phyloP scores from a whole-genome alignment of 805 yeast species.

The Hanseniaspora clermontiae region DNA sequence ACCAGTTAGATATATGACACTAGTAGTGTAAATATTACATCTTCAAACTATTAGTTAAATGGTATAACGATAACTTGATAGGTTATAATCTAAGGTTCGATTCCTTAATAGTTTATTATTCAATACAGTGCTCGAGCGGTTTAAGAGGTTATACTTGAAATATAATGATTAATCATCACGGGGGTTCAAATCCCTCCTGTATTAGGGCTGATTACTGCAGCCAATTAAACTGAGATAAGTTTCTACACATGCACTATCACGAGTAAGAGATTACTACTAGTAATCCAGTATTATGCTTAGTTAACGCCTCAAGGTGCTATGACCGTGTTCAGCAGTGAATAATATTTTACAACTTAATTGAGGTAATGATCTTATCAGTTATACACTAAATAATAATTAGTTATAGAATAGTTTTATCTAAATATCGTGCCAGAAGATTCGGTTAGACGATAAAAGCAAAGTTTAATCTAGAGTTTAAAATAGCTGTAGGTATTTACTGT shows the following conservation, averaged over 20 bases:
- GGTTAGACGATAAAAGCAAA: constrained; percentile 9
- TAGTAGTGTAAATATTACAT: not conserved
- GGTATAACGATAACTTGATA: constrained; percentile 1
- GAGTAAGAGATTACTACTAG: not conserved
- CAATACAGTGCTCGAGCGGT: constrained; percentile 16
- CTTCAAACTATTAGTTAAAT: not conserved
- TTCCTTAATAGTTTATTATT: not conserved
- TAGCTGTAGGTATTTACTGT: not conserved
- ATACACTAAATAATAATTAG: not conserved
- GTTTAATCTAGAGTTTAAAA: constrained; percentile 5
- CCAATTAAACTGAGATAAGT: not conserved
- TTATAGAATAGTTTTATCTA: not conserved
- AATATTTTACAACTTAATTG: constrained; percentile 6
- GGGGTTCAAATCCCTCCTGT: constrained; percentile 16
- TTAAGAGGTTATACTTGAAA: constrained; percentile 16
- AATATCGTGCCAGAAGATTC: constrained; percentile 11
- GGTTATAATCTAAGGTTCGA: not conserved
- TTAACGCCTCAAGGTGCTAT: not conserved
- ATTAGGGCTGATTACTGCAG: constrained; percentile 5
- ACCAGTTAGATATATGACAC: not conserved
- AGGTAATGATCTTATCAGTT: constrained; percentile 6
- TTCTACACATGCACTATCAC: constrained; percentile 1
- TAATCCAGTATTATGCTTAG: not conserved
- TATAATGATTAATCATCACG: constrained; percentile 13
- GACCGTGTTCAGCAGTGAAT: constrained; percentile 10